Evolutionary conservation across 306 rosid species (phyloP).

Genomic region (Dalbergia cochinchinensis): DNA sequence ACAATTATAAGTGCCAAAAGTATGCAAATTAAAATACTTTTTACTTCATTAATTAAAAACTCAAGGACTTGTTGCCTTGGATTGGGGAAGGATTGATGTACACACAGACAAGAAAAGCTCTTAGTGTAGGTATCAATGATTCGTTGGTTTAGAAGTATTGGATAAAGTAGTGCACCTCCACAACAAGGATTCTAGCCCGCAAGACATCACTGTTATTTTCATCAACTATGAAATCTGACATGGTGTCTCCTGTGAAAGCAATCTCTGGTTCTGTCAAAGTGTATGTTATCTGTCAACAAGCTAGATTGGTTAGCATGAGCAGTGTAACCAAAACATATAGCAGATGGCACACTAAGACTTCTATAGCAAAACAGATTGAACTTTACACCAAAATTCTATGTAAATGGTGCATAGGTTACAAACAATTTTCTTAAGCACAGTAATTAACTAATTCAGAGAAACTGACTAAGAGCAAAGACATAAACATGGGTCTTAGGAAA

Average conservation of each 20-base stretch:
- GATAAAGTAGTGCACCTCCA: constrained; percentile 70
- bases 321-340: constrained; percentile 24
- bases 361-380: neutral
- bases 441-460: neutral
- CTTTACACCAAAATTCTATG: neutral
- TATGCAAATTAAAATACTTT: neutral
- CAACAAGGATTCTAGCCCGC: constrained; percentile 82
- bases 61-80: constrained; percentile 12
- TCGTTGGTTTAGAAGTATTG: constrained; percentile 12
- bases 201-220: constrained; percentile 70
- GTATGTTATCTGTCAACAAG: constrained; percentile 75
- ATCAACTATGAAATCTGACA: constrained; percentile 74
- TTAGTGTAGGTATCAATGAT: neutral
- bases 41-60: neutral
- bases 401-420: neutral
- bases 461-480: neutral
- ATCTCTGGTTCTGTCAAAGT: constrained; percentile 79
- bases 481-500: neutral
- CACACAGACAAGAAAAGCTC: neutral
- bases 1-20: neutral
- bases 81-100: constrained; percentile 12
- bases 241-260: constrained; percentile 98
- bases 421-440: constrained; percentile 2
- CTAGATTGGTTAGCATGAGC: constrained; percentile 32
- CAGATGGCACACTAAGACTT: constrained; percentile 7